phyloP scores from a whole-genome alignment of 1,284 basidiomycete species.

The Marasmius sp. region DNA sequence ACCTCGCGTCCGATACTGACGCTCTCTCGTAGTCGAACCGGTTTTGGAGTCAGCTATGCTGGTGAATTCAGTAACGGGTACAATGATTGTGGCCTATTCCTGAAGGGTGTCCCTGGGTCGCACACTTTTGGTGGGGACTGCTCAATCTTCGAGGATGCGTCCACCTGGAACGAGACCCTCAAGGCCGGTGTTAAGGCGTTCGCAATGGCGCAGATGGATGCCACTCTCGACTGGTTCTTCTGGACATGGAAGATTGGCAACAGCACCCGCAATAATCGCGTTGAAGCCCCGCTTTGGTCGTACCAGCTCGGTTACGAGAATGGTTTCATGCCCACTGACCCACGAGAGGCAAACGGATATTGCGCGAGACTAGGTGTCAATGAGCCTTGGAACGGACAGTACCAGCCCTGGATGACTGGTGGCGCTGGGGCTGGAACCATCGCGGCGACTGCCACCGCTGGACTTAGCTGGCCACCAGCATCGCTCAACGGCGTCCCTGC shows the following conservation, averaged over 20 bases:
- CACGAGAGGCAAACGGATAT: slow-evolving; percentile 63
- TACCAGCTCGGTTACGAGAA: slow-evolving; percentile 77
- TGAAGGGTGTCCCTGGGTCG: slow-evolving; percentile 55
- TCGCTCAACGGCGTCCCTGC: slow-evolving; percentile 46
- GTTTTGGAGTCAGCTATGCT: slow-evolving; percentile 67
- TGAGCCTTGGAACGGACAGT: slow-evolving; percentile 53
- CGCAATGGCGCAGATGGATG: slow-evolving; percentile 57
- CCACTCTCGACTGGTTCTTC: slow-evolving; percentile 60
- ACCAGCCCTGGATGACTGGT: slow-evolving; percentile 75
- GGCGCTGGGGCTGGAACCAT: slow-evolving; percentile 70
- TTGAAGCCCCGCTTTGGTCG: slow-evolving; percentile 77
- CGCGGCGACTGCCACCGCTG: slow-evolving; percentile 42
- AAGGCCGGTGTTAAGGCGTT: slow-evolving; percentile 61
- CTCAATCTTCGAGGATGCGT: slow-evolving; percentile 57
- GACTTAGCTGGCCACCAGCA: slow-evolving; percentile 61
- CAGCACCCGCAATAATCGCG: slow-evolving; percentile 50
- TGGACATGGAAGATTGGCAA: slow-evolving; percentile 83
- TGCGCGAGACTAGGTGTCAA: slow-evolving; percentile 58
- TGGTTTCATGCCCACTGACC: slow-evolving; percentile 84
- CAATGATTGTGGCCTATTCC: slow-evolving; percentile 70
- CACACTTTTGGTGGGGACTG: slow-evolving; percentile 55
- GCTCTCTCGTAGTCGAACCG: slow-evolving; percentile 28
- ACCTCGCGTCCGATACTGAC: not conserved
- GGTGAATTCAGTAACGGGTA: slow-evolving; percentile 70
- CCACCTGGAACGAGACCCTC: slow-evolving; percentile 54